Evolutionary conservation across 2,329 filamentous ascomycete genomes (phyloP).

Genomic region (Phoma sp.): DNA sequence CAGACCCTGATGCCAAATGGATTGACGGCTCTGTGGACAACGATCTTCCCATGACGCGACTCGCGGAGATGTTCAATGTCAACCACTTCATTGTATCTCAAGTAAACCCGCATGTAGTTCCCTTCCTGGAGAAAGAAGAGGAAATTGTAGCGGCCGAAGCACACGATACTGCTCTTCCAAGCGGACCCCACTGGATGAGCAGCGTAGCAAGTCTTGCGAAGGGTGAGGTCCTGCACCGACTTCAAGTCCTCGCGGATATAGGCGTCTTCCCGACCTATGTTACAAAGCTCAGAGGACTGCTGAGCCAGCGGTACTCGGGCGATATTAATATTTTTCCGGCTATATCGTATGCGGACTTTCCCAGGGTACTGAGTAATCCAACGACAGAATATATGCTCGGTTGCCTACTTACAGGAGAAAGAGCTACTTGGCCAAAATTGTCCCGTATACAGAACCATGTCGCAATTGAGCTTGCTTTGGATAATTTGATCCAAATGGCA

Average conservation of each 20-base stretch:
- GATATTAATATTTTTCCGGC: constrained; percentile 93
- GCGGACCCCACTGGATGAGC: constrained; percentile 65
- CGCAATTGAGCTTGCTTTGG: constrained; percentile 84
- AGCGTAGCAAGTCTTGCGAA: constrained; percentile 75
- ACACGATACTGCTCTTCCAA: constrained; percentile 42
- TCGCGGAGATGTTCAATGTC: constrained; percentile 96
- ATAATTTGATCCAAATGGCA: constrained; percentile 73
- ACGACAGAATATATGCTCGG: constrained; percentile 84
- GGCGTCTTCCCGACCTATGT: constrained; percentile 80
- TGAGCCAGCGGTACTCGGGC: constrained; percentile 90
- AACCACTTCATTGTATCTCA: constrained; percentile 98
- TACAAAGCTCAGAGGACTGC: constrained; percentile 78
- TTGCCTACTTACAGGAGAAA: constrained; percentile 77
- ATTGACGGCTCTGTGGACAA: constrained; percentile 96
- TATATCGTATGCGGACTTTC: constrained; percentile 74
- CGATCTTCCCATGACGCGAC: constrained; percentile 85
- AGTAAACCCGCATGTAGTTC: constrained; percentile 91
- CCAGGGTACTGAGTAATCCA: constrained; percentile 81
- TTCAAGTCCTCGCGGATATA: constrained; percentile 80
- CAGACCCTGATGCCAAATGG: constrained; percentile 76
- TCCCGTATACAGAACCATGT: constrained; percentile 85
- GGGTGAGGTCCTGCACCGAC: constrained; percentile 78
- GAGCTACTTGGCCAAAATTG: constrained; percentile 90
- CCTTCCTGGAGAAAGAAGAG: constrained; percentile 80
- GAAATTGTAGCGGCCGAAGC: constrained; percentile 51